These are phyloP conservation scores for Corniculantispora saksenae DNA, from an alignment of 2,329 filamentous ascomycete species.

Conservation along the genomic window DNA sequence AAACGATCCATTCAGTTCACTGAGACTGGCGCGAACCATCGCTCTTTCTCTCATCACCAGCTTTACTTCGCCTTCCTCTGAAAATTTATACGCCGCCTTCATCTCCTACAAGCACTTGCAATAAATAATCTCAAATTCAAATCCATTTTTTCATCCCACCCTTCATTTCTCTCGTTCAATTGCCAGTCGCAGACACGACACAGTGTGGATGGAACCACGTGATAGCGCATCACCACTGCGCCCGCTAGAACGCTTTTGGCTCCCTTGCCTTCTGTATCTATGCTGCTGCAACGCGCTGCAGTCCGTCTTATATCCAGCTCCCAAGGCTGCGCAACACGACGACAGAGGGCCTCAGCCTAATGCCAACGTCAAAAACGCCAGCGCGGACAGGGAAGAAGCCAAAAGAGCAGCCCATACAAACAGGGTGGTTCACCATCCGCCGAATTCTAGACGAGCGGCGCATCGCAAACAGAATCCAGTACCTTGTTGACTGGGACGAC, in stretches of 20 bases:
- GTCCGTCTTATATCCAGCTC: constrained; percentile 36
- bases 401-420: constrained; percentile 24
- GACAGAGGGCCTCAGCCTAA: constrained; percentile 24
- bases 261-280: neutral
- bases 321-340: constrained; percentile 31
- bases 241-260: constrained; percentile 5
- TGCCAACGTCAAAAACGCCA: constrained; percentile 11
- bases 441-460: constrained; percentile 37
- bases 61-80: too few species aligned
- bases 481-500: constrained; percentile 42
- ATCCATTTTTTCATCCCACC: neutral
- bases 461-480: constrained; percentile 31
- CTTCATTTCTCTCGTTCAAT: neutral
- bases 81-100: too few species aligned
- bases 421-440: constrained; percentile 37
- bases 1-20: too few species aligned
- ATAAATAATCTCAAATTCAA: neutral
- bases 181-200: neutral
- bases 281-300: constrained; percentile 24
- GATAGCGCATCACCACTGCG: constrained; percentile 16
- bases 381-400: constrained; percentile 10
- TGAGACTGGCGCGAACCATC: too few species aligned
- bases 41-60: too few species aligned
- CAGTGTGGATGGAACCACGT: constrained; percentile 19
- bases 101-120: too few species aligned